These are phyloP conservation scores for Ophiosphaerella korrae DNA, from an alignment of 2,329 filamentous ascomycete genomes.

Conservation along the genomic window DNA sequence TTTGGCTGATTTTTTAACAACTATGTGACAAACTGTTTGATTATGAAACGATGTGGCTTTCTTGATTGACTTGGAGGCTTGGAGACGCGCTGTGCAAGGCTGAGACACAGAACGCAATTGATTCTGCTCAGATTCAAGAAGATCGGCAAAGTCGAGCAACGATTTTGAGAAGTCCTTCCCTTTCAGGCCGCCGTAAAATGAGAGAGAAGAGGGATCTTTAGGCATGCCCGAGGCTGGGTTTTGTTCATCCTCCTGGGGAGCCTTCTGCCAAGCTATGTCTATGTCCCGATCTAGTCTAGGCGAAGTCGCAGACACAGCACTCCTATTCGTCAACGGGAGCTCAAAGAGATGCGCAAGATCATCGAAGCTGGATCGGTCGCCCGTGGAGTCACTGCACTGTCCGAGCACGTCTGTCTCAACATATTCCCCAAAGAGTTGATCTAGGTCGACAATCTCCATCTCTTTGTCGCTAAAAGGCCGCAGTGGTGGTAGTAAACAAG, in stretches of 20 bases:
- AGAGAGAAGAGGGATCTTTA: slow-evolving; percentile 23
- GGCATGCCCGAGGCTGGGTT: slow-evolving; percentile 50
- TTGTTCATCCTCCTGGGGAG: slow-evolving; percentile 57
- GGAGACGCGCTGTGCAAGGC: slow-evolving; percentile 40
- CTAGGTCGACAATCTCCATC: slow-evolving; percentile 61
- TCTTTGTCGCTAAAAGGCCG: slow-evolving; percentile 58
- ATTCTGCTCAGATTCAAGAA: slow-evolving; percentile 34
- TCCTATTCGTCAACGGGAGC: slow-evolving; percentile 58
- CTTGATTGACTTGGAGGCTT: slow-evolving; percentile 23
- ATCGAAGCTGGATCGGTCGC: slow-evolving; percentile 55
- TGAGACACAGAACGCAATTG: slow-evolving; percentile 36
- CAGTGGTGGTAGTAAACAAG: slow-evolving; percentile 45
- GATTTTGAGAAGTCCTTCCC: slow-evolving; percentile 36
- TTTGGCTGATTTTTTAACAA: slow-evolving; percentile 26
- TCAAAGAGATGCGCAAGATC: slow-evolving; percentile 60
- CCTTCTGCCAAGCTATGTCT: slow-evolving; percentile 60
- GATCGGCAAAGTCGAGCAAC: slow-evolving; percentile 38
- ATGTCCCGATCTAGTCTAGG: slow-evolving; percentile 56
- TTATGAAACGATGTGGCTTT: slow-evolving; percentile 34
- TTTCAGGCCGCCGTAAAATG: slow-evolving; percentile 38
- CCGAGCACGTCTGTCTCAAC: slow-evolving; percentile 62
- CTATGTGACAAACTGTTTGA: slow-evolving; percentile 23
- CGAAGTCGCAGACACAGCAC: slow-evolving; percentile 53
- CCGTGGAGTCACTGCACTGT: slow-evolving; percentile 52
- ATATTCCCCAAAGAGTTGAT: slow-evolving; percentile 68